Evolutionary conservation across 148 eudicot genomes (phyloP).

Genomic region (Fagopyrum esculentum): DNA sequence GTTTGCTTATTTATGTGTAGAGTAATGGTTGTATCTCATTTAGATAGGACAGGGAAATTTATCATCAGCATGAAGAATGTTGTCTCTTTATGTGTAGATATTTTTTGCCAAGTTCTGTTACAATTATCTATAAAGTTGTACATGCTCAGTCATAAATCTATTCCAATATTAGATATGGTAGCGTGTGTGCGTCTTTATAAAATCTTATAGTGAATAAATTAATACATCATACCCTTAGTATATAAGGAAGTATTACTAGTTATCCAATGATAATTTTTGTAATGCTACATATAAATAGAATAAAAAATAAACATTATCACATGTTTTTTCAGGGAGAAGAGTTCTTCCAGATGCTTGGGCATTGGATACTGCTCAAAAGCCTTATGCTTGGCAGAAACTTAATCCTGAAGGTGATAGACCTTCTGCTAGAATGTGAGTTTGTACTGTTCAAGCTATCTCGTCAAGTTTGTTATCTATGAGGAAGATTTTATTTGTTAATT

Average conservation of each 20-base stretch:
- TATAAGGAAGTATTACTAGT: neutral
- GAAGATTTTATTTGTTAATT: neutral
- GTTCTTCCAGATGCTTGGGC: conserved; percentile 92
- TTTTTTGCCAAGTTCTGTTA: neutral
- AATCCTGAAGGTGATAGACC: conserved; percentile 97
- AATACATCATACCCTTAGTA: neutral
- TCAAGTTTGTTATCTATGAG: neutral
- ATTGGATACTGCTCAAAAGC: conserved; percentile 95
- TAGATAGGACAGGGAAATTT: no score
- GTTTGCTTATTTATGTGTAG: neutral
- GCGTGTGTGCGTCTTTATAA: neutral
- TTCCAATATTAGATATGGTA: neutral
- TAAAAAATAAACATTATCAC: neutral
- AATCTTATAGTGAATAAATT: neutral
- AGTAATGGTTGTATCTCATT: no score
- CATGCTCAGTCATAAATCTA: neutral
- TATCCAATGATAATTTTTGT: neutral
- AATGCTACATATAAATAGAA: neutral
- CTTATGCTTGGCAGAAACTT: conserved; percentile 84
- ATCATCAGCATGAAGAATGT: no score
- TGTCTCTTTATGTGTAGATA: neutral
- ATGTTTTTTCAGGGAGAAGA: conserved; percentile 59
- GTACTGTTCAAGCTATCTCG: conserved; percentile 14
- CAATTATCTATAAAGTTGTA: neutral
- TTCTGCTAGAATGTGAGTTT: conserved; percentile 96